Evolutionary conservation across 2,329 filamentous ascomycete genomes (phyloP).

Genomic region (Fusarium anthophilum): DNA sequence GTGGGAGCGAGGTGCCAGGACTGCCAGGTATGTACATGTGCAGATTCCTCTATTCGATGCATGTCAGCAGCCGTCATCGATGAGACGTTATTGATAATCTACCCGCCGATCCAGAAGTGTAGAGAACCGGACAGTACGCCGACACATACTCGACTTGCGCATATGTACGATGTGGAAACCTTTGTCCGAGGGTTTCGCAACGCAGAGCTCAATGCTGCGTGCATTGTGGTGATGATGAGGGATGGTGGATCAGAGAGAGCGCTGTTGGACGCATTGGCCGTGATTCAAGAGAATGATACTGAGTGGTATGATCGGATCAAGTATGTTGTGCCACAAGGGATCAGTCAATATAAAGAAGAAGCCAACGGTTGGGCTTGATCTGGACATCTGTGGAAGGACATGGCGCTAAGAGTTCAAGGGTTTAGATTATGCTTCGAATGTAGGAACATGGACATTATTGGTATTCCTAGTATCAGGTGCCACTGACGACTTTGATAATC

Average conservation of each 20-base stretch:
- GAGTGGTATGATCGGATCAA: constrained; percentile 30
- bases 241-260: constrained; percentile 28
- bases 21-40: constrained; percentile 32
- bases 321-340: constrained; percentile 29
- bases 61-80: constrained; percentile 13
- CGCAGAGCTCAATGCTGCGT: constrained; percentile 29
- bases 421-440: neutral
- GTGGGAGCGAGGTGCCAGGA: constrained; percentile 33
- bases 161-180: constrained; percentile 36
- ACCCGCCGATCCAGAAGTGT: constrained; percentile 19
- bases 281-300: constrained; percentile 30
- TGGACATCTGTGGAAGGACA: neutral
- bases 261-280: constrained; percentile 29
- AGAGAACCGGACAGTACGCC: constrained; percentile 29
- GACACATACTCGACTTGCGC: constrained; percentile 35
- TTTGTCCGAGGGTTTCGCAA: constrained; percentile 34
- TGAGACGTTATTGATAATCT: constrained; percentile 24
- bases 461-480: too few relatives aligned
- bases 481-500: neutral
- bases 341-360: constrained; percentile 20
- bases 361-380: neutral
- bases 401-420: neutral
- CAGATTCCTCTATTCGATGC: neutral
- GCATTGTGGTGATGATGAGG: constrained; percentile 34
- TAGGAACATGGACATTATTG: neutral